Evolutionary conservation across 345 rosid genomes (phyloP).

Genomic region (Populus ilicifolia): DNA sequence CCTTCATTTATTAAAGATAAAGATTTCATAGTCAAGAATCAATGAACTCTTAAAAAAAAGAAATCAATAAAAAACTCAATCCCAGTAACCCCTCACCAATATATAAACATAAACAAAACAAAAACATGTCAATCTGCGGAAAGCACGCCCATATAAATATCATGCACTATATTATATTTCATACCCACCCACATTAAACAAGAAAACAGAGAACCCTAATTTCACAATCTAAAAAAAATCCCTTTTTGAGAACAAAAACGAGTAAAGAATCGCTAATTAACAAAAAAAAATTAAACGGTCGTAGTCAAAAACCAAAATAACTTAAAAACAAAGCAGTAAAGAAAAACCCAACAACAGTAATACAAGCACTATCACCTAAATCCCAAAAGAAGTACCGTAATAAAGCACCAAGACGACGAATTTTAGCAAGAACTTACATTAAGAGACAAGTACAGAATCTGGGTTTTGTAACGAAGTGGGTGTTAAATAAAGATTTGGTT

Average conservation of each 20-base stretch:
- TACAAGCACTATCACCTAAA: not conserved
- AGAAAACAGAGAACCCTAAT: constrained; percentile 6
- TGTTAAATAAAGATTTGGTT: not conserved
- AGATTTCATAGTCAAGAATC: not conserved
- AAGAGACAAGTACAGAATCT: not conserved
- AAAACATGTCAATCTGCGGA: not conserved
- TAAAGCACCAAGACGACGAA: not conserved
- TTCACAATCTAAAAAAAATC: not conserved
- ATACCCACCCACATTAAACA: not conserved
- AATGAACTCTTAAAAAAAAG: not conserved
- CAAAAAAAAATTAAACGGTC: not conserved
- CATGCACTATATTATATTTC: not conserved
- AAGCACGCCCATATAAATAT: not conserved
- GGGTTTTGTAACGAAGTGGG: not conserved
- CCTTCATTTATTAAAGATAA: not conserved
- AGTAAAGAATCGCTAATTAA: not conserved
- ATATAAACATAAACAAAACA: not conserved
- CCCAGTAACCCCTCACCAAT: not conserved
- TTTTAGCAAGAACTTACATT: not conserved
- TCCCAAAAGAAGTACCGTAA: not conserved
- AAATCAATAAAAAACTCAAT: too few species aligned
- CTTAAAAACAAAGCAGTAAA: not conserved
- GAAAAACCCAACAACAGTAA: not conserved
- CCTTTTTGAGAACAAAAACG: not conserved
- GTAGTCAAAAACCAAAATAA: not conserved